phyloP scores from a whole-genome alignment of 352 stramenopile species.

The Pythium utonaiense region DNA sequence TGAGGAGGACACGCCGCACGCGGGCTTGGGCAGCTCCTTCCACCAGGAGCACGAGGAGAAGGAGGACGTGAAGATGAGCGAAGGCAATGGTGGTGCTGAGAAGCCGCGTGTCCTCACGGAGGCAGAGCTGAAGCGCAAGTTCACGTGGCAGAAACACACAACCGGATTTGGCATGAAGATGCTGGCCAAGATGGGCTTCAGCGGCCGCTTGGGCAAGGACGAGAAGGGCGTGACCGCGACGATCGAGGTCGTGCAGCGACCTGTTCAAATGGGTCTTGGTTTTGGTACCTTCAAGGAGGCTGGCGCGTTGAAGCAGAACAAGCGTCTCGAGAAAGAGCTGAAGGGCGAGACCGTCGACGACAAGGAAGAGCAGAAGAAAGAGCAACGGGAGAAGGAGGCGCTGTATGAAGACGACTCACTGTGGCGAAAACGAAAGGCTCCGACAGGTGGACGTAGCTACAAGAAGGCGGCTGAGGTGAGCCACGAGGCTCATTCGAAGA shows the following conservation, averaged over 20 bases:
- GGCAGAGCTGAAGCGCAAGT: slow-evolving; percentile 30
- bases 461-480: slow-evolving; percentile 67
- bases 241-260: slow-evolving; percentile 93
- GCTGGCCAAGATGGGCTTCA: slow-evolving; percentile 96
- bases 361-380: slow-evolving; percentile 29
- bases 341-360: slow-evolving; percentile 65
- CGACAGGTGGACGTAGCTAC: slow-evolving; percentile 40
- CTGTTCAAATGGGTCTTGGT: slow-evolving; percentile 90
- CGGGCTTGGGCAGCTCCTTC: slow-evolving; percentile 11
- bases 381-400: slow-evolving; percentile 26
- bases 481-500: slow-evolving; percentile 43
- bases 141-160: slow-evolving; percentile 94
- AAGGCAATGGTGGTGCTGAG: neutral
- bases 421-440: slow-evolving; percentile 75
- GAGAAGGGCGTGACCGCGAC: slow-evolving; percentile 91
- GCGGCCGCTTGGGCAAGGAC: slow-evolving; percentile 90
- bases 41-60: neutral
- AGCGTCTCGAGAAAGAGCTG: slow-evolving; percentile 89
- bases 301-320: slow-evolving; percentile 90
- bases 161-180: slow-evolving; percentile 96
- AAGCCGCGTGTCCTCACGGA: slow-evolving; percentile 17
- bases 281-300: slow-evolving; percentile 93
- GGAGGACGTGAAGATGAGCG: slow-evolving; percentile 19
- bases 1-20: slow-evolving; percentile 5
- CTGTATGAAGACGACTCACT: slow-evolving; percentile 68